Evolutionary conservation across 2,329 filamentous ascomycete species (phyloP).

Genomic region (Talaromyces sp.): DNA sequence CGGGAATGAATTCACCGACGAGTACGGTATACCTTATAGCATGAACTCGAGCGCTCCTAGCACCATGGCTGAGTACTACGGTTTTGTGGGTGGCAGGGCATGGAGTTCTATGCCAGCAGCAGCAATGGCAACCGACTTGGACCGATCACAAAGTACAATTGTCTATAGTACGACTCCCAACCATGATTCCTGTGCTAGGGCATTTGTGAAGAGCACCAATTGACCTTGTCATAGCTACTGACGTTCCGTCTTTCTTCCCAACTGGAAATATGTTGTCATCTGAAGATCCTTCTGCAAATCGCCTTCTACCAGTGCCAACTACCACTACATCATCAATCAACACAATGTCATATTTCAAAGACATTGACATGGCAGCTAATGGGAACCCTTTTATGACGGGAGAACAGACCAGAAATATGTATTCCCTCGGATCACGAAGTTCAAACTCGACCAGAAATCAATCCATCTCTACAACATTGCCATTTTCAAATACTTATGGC

Average conservation of each 20-base stretch:
- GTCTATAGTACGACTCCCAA: conserved; percentile 27
- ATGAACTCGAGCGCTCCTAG: conserved; percentile 35
- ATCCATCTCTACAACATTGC: not conserved
- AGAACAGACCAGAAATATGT: not conserved
- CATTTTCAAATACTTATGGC: not conserved
- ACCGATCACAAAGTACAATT: conserved; percentile 22
- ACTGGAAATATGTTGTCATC: conserved; percentile 23
- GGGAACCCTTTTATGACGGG: not conserved
- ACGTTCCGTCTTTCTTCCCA: conserved; percentile 26
- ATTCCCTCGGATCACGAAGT: not conserved
- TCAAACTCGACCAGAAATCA: not conserved
- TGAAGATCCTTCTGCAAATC: conserved; percentile 27
- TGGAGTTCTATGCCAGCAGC: conserved; percentile 27
- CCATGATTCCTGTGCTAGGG: conserved; percentile 17
- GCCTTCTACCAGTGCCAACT: conserved; percentile 36
- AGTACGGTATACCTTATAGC: conserved; percentile 24
- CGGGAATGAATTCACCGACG: conserved; percentile 32
- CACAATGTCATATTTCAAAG: conserved; percentile 11
- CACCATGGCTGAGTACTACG: conserved; percentile 27
- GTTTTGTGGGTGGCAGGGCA: conserved; percentile 28
- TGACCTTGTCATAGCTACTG: conserved; percentile 27
- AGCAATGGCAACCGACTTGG: conserved; percentile 3
- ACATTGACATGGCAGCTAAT: not conserved
- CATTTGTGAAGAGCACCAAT: conserved; percentile 18
- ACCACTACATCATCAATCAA: conserved; percentile 22